These are phyloP conservation scores for Lepidium sativum DNA, from an alignment of 345 rosid genomes.

Conservation along the genomic window DNA sequence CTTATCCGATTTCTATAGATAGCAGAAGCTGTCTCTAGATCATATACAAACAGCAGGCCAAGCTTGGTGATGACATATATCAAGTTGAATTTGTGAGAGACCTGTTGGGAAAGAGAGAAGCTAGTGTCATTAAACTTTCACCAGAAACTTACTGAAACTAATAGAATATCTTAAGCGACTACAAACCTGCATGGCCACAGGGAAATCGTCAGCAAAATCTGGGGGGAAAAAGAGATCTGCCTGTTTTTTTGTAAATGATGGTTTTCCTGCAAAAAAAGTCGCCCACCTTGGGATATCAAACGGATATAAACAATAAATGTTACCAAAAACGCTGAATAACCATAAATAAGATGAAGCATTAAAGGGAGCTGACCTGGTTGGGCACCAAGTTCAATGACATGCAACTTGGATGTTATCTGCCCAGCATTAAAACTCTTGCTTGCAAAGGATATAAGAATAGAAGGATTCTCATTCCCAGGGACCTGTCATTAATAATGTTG, in stretches of 20 bases:
- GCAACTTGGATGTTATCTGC: slow-evolving; percentile 85
- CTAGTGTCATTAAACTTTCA: slow-evolving; percentile 4
- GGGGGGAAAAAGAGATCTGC: slow-evolving; percentile 99
- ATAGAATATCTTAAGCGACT: slow-evolving; percentile 2
- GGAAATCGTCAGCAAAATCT: slow-evolving; percentile 98
- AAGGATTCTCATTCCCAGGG: slow-evolving; percentile 94
- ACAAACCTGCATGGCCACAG: slow-evolving; percentile 97
- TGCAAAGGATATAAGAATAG: slow-evolving; percentile 86
- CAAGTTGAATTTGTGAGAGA: slow-evolving; percentile 89
- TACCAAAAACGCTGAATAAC: not conserved
- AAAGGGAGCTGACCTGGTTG: slow-evolving; percentile 63
- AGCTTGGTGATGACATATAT: slow-evolving; percentile 95
- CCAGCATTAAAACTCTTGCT: slow-evolving; percentile 87
- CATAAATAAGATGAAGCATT: not conserved
- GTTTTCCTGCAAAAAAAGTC: slow-evolving; percentile 54
- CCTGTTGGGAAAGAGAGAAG: slow-evolving; percentile 44
- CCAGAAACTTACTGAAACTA: slow-evolving; percentile 8
- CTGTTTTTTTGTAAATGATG: slow-evolving; percentile 89
- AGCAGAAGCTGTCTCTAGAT: slow-evolving; percentile 96
- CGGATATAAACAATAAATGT: not conserved
- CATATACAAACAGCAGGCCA: slow-evolving; percentile 95
- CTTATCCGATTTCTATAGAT: slow-evolving; percentile 96
- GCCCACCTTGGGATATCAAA: slow-evolving; percentile 1
- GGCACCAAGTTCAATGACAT: slow-evolving; percentile 96
- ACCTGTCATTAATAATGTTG: slow-evolving; percentile 33